phyloP scores from a whole-genome alignment of 495 filamentous ascomycete genomes.

The Immersiella caudata region DNA sequence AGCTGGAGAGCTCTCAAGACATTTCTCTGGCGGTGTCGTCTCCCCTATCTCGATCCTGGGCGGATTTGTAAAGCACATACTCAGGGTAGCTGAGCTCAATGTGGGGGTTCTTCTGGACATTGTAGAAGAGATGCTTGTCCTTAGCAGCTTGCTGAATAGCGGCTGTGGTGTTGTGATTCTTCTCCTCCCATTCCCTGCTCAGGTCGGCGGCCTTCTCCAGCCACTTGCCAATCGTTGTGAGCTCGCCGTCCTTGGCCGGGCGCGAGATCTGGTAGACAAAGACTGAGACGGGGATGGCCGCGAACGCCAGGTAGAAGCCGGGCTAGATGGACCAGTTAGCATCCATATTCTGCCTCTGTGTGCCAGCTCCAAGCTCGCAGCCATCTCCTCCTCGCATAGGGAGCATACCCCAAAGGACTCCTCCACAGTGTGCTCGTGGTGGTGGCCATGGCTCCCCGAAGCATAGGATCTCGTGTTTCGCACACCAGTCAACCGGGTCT shows the following conservation, averaged over 20 bases:
- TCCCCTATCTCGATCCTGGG: too few species aligned
- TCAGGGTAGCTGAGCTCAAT: conserved; percentile 51
- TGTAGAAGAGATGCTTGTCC: conserved; percentile 49
- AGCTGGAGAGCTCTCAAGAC: not conserved
- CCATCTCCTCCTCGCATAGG: not conserved
- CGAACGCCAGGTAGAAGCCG: conserved; percentile 45
- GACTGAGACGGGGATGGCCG: conserved; percentile 36
- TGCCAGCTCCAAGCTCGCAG: not conserved
- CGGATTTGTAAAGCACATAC: conserved; percentile 38
- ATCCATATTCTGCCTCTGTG: conserved; percentile 1
- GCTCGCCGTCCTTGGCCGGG: conserved; percentile 48
- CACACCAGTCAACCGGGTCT: conserved; percentile 33
- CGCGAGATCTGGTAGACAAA: conserved; percentile 46
- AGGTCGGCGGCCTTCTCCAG: conserved; percentile 40
- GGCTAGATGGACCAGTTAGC: conserved; percentile 33
- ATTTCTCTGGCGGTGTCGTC: not conserved
- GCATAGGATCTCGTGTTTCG: conserved; percentile 48
- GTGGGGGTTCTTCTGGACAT: conserved; percentile 36
- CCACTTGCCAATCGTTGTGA: conserved; percentile 38
- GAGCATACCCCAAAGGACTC: conserved; percentile 52
- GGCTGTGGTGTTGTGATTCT: conserved; percentile 45
- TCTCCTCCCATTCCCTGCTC: conserved; percentile 43
- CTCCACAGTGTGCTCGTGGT: conserved; percentile 40
- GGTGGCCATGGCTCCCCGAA: conserved; percentile 40
- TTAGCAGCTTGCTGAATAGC: conserved; percentile 51